A percentile compares a stretch with the other conserved stretches of the same genome.
These are phyloP conservation scores for Acacia pycnantha DNA, from an alignment of 331 rosid species.

Conservation along the genomic window DNA sequence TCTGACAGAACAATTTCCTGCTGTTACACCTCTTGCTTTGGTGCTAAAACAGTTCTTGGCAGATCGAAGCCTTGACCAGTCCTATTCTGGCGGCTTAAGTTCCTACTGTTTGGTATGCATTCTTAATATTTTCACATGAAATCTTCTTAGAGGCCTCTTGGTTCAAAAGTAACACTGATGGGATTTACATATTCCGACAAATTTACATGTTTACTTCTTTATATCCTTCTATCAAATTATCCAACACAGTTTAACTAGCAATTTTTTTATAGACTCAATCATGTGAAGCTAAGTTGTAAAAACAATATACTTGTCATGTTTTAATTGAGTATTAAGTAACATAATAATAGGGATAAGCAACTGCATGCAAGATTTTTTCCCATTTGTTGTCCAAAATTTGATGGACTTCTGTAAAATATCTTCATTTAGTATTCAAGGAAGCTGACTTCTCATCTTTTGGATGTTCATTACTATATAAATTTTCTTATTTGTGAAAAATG, in stretches of 20 bases:
- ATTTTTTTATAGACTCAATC: background rate
- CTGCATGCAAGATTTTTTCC: background rate
- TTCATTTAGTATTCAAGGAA: background rate
- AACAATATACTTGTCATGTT: background rate
- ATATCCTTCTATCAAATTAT: background rate
- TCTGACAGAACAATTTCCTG: slow-evolving; percentile 91
- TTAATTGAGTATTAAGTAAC: background rate
- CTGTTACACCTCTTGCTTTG: slow-evolving; percentile 90
- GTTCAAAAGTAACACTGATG: background rate
- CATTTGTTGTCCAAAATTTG: background rate
- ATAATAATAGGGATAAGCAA: background rate
- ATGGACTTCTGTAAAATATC: background rate
- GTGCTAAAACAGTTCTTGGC: slow-evolving; percentile 91
- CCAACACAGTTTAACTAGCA: background rate
- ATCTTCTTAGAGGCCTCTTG: background rate
- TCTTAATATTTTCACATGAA: background rate
- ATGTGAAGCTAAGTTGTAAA: background rate
- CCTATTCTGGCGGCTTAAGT: slow-evolving; percentile 98
- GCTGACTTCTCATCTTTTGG: background rate
- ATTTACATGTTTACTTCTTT: background rate
- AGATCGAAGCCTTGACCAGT: slow-evolving; percentile 94
- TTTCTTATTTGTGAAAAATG: background rate
- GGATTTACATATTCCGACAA: background rate
- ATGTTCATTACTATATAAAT: background rate
- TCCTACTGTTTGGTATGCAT: slow-evolving; percentile 92